Evolutionary conservation across 805 yeast species (phyloP).

Genomic region (Isabelozyma pseudorhagii): DNA sequence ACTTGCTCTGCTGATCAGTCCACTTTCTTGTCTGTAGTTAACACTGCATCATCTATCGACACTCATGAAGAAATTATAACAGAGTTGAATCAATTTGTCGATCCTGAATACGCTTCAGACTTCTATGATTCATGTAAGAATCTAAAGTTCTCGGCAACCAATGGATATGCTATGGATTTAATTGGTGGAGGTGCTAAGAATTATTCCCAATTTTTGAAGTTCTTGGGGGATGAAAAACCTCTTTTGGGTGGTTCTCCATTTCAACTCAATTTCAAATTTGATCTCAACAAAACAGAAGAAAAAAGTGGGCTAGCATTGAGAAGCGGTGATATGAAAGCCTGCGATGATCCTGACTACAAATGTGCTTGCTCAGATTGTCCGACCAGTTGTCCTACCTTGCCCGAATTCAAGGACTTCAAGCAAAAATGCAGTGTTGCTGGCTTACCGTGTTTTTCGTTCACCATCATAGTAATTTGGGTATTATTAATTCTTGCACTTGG

Average conservation of each 20-base stretch:
- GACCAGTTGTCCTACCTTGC: slow-evolving; percentile 69
- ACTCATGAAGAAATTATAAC: slow-evolving; percentile 60
- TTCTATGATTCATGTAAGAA: slow-evolving; percentile 84
- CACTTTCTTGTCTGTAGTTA: slow-evolving; percentile 64
- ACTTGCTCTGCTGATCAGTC: slow-evolving; percentile 88
- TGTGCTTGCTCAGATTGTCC: slow-evolving; percentile 94
- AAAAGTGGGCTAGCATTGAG: slow-evolving; percentile 17
- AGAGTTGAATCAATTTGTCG: slow-evolving; percentile 64
- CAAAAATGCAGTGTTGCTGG: slow-evolving; percentile 53
- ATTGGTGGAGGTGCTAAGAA: slow-evolving; percentile 95
- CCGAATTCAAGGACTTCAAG: slow-evolving; percentile 35
- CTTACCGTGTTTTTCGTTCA: slow-evolving; percentile 72
- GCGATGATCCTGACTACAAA: slow-evolving; percentile 63
- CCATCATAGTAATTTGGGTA: slow-evolving; percentile 51
- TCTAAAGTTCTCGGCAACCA: slow-evolving; percentile 89
- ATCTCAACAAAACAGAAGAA: slow-evolving; percentile 8
- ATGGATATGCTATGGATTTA: slow-evolving; percentile 94
- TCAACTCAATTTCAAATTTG: slow-evolving; percentile 76
- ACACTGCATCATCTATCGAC: slow-evolving; percentile 45
- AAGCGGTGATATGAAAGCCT: slow-evolving; percentile 37
- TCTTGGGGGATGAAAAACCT: slow-evolving; percentile 93
- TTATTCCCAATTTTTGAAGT: slow-evolving; percentile 71
- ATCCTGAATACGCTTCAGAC: slow-evolving; percentile 53
- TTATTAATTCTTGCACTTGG: slow-evolving; percentile 39
- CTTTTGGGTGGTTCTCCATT: slow-evolving; percentile 93